These are phyloP conservation scores for Hypoxylon fragiforme DNA, from an alignment of 495 filamentous ascomycete species.

Conservation along the genomic window DNA sequence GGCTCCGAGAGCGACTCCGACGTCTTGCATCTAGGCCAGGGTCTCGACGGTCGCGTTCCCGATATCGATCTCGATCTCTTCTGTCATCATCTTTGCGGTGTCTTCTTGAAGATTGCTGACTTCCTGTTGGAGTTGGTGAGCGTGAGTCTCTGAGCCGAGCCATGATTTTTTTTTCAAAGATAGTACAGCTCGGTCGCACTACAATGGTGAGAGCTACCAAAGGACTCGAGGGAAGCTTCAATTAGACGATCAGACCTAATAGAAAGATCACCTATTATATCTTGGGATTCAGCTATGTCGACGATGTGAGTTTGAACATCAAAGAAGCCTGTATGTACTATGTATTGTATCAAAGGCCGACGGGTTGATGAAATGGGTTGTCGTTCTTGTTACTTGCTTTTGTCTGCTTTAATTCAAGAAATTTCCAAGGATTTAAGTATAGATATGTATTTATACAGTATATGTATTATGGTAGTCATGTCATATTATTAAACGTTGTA, in stretches of 20 bases:
- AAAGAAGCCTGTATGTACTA: too few relatives aligned
- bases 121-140: constrained; percentile 96
- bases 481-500: too few relatives aligned
- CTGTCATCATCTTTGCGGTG: constrained; percentile 76
- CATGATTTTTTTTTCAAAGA: constrained; percentile 64
- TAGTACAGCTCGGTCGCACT: constrained; percentile 42
- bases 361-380: too few relatives aligned
- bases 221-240: constrained; percentile 37
- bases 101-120: constrained; percentile 73
- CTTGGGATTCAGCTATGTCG: not conserved
- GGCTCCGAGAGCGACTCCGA: constrained; percentile 68
- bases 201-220: constrained; percentile 44
- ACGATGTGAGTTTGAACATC: too few relatives aligned
- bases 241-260: constrained; percentile 29
- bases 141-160: constrained; percentile 89
- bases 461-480: too few relatives aligned
- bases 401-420: not conserved
- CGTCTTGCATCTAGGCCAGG: constrained; percentile 61
- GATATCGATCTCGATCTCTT: constrained; percentile 60
- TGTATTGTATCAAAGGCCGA: too few relatives aligned
- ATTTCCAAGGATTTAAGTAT: too few relatives aligned
- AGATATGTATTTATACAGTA: too few relatives aligned
- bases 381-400: too few relatives aligned
- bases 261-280: constrained; percentile 20
- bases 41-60: constrained; percentile 60